phyloP scores from a whole-genome alignment of 2,329 filamentous ascomycete genomes.

The Mycosphaerella sp. region DNA sequence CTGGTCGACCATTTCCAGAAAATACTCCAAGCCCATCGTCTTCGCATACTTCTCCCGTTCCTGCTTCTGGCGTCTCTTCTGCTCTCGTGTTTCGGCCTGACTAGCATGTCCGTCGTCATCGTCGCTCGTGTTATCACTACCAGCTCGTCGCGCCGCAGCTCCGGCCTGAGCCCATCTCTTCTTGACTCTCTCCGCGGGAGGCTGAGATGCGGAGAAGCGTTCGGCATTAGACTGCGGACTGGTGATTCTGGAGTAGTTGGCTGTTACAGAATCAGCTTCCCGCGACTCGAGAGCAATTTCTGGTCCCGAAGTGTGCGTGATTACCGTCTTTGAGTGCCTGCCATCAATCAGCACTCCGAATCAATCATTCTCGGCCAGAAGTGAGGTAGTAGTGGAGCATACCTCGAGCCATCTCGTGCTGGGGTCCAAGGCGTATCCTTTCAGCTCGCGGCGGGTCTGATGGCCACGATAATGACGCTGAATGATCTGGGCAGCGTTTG shows the following conservation, averaged over 20 bases:
- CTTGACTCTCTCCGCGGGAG: constrained; percentile 36
- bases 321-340: constrained; percentile 34
- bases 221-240: constrained; percentile 39
- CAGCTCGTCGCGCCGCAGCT: constrained; percentile 64
- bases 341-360: constrained; percentile 1
- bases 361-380: not conserved
- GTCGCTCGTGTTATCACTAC: constrained; percentile 55
- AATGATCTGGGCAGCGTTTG: constrained; percentile 31
- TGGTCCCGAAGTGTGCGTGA: constrained; percentile 4
- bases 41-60: constrained; percentile 61
- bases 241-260: constrained; percentile 49
- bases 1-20: constrained; percentile 63
- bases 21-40: constrained; percentile 81
- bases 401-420: constrained; percentile 66
- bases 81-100: constrained; percentile 31
- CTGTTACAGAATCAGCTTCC: constrained; percentile 32
- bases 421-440: constrained; percentile 63
- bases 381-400: constrained; percentile 22
- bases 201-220: constrained; percentile 25
- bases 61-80: constrained; percentile 41
- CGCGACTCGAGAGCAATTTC: constrained; percentile 1
- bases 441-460: constrained; percentile 61
- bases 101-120: constrained; percentile 32
- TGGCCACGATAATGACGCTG: constrained; percentile 70
- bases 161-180: constrained; percentile 71